Evolutionary conservation across 495 filamentous ascomycete genomes (phyloP), one percentile per base, ranked within the genome.

Genomic region (Annulohypoxylon stygium): DNA sequence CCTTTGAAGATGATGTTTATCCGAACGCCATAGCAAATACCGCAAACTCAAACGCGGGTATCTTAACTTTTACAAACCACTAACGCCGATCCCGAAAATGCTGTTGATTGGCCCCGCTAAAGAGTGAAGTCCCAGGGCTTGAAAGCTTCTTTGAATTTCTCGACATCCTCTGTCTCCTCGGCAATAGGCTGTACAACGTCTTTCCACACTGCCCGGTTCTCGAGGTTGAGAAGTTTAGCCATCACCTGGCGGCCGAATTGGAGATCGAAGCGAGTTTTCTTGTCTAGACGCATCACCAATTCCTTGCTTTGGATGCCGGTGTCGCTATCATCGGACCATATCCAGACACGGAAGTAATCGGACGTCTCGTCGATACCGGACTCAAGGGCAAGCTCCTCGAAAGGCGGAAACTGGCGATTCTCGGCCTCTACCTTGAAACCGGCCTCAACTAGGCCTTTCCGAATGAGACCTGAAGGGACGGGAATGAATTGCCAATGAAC

Each of bases 401-500:
- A 86, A 23, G 84, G 81, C 1, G 92, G 93, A 61, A 92, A 92
- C 59, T 88, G 83, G 20, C 89, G 77, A 71, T 96, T 95, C 76
- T 94, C 91, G 0, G 93, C 94, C 76, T 95, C 88, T 14, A 94
- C 92, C 65, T 90, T 88, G 84, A 97, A 97, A 0, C 89, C 94
- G 0, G 91, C 93, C 75, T 94, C 91, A 7, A 97, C 92, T 1
- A 95, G 83, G 0, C 91, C 90, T 47, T 88, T 87, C 9, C 76
- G 78, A 45, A 97, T 85, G 23, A 93, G 80, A 10, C 90, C 85
- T 0, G 84, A 77, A 0, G 91, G 86, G 0, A 97, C 86, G 2
- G 96, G 95, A 34, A 98, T 84, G 75, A 97, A 95, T 83, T 99
- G 96, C 96, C 95, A 98, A 76, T 97, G 96, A 0, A 88, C 85